Evolutionary conservation across 2,329 filamentous ascomycete genomes (phyloP), one percentile per base, ranked within the genome.

Genomic region (Metarhizium guizhouense): DNA sequence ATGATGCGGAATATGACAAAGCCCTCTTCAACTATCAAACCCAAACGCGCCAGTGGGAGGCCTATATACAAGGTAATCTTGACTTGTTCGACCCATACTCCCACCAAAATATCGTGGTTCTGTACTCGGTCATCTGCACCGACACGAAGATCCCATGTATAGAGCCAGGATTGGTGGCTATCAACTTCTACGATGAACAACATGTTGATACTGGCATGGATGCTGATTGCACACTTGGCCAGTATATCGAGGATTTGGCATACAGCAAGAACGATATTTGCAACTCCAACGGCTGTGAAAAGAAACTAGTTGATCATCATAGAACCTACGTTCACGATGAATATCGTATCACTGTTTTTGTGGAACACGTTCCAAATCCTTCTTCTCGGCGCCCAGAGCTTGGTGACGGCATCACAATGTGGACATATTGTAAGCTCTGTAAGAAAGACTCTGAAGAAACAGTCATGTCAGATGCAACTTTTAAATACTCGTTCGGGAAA

Each of bases 401-500:
- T 54, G 70, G 71, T 47, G 73, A 75, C 47, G 88, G 86, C 3
- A 95, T 99, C 55, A 82, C 92, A 56, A 96, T 99, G 90, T 99
- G 95, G 95, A 97, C 90, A 61, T 90, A 87, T 63, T 99, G 94
- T 75, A 94, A 95, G 64, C 79, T 89, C 34, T 99, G 95, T 70
- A 86, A 89, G 53, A 90, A 90, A 61, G 92, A 97, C 67, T 95
- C 93, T 0, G 88, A 90, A 43, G 85, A 92, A 51, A 88, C 89
- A 61, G 85, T 87, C 36, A 96, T 99, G 90, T 96, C 93, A 1
- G 85, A 91, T 56, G 91, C 85, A 64, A 95, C 92, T 0, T 99
- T 91, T 88, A 96, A 95, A 68, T 99, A 99, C 69, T 99, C 94
- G 0, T 95, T 99, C 65, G 94, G 90, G 11, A 99, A 99, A 70